Percentiles rank a stretch among this genome's conserved stretches.
Evolutionary conservation across 257 asterid genomes (phyloP).

Genomic region (Buddleja alternifolia): DNA sequence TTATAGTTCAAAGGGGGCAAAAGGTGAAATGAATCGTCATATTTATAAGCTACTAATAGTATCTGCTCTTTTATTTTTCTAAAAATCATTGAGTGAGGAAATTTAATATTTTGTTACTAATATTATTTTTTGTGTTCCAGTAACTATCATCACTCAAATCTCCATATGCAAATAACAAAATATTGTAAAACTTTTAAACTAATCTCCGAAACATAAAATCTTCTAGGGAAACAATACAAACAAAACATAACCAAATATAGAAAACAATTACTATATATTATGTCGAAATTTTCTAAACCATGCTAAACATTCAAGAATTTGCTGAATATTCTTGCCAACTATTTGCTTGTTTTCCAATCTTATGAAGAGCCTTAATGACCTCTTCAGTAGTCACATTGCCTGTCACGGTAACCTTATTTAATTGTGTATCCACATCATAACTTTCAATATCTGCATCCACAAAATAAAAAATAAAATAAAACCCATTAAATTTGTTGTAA

Average conservation of each 20-base stretch:
- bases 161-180: not conserved
- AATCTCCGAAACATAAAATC: not conserved
- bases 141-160: no score
- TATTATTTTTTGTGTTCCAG: no score
- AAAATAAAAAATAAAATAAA: not conserved
- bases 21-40: no score
- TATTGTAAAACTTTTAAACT: not conserved
- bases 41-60: no score
- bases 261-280: not conserved
- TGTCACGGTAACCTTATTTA: conserved; percentile 75
- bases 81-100: no score
- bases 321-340: conserved; percentile 47
- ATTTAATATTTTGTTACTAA: no score
- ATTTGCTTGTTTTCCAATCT: conserved; percentile 80
- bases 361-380: conserved; percentile 67
- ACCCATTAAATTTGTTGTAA: not conserved
- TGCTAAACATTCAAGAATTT: not conserved
- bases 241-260: not conserved
- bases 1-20: no score
- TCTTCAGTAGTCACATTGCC: conserved; percentile 76
- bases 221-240: not conserved
- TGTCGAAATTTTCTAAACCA: not conserved
- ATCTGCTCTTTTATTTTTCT: no score
- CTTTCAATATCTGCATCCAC: conserved; percentile 74
- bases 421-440: conserved; percentile 60